These are phyloP conservation scores for Cucurbita moschata DNA, from an alignment of 306 rosid species.

Conservation along the genomic window DNA sequence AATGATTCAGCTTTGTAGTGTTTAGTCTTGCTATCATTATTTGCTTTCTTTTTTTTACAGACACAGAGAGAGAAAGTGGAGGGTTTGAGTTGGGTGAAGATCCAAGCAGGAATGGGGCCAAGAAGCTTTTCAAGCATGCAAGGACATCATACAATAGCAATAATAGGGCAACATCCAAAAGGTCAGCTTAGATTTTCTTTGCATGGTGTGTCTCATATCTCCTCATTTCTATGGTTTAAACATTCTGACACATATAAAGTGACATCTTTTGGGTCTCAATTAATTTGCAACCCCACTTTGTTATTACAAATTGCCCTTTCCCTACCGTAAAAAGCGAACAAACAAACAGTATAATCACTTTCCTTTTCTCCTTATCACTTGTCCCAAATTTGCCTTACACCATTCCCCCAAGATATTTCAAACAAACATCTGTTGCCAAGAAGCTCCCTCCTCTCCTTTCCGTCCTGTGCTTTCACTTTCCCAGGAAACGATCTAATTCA, in stretches of 20 bases:
- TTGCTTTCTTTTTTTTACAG: not conserved
- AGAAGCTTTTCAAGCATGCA: conserved; percentile 6
- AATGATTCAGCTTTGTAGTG: conserved; percentile 2
- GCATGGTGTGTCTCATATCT: not conserved
- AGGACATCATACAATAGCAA: not conserved
- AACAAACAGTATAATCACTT: not conserved
- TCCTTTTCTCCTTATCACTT: not conserved
- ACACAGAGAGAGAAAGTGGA: not conserved
- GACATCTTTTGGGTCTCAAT: not conserved
- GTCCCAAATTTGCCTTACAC: not conserved
- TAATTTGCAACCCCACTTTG: not conserved
- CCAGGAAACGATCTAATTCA: conserved; percentile 1
- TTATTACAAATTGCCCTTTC: not conserved
- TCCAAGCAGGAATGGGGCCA: not conserved
- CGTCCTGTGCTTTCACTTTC: not conserved
- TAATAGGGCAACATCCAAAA: not conserved
- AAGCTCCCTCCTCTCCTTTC: not conserved
- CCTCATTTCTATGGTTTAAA: conserved; percentile 1
- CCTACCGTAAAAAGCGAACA: not conserved
- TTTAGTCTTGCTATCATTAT: not conserved
- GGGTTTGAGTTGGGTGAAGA: conserved; percentile 1
- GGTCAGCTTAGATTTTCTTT: not conserved
- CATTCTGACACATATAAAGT: conserved; percentile 1
- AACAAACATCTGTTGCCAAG: not conserved
- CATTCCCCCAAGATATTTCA: not conserved